These are phyloP conservation scores for Saccharomycopsis schoenii DNA, from an alignment of 805 yeast species.

Conservation along the genomic window DNA sequence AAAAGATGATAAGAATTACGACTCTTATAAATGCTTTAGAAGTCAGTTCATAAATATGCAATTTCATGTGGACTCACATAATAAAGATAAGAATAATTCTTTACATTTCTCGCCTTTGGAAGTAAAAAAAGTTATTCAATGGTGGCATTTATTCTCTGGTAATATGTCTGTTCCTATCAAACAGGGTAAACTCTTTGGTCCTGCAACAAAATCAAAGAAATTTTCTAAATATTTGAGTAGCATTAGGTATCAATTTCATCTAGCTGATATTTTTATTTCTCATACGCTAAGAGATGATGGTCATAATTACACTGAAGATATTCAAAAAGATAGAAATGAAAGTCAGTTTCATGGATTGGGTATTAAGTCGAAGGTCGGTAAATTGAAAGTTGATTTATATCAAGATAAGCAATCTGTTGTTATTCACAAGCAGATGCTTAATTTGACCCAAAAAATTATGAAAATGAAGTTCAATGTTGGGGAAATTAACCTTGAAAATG, in stretches of 20 bases:
- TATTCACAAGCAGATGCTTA: slow-evolving; percentile 37
- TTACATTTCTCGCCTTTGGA: slow-evolving; percentile 68
- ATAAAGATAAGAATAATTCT: slow-evolving; percentile 40
- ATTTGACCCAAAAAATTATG: slow-evolving; percentile 36
- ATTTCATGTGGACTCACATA: slow-evolving; percentile 32
- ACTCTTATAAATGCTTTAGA: slow-evolving; percentile 72
- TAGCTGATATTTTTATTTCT: slow-evolving; percentile 64
- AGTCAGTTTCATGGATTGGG: slow-evolving; percentile 45
- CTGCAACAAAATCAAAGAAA: slow-evolving; percentile 44
- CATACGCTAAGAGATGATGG: slow-evolving; percentile 50
- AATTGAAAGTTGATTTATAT: slow-evolving; percentile 56
- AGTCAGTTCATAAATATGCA: slow-evolving; percentile 76
- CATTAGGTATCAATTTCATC: slow-evolving; percentile 65
- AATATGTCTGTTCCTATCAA: slow-evolving; percentile 68
- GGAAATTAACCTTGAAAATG: slow-evolving; percentile 42
- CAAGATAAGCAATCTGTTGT: slow-evolving; percentile 43
- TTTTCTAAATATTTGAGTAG: slow-evolving; percentile 69
- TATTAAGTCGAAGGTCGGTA: slow-evolving; percentile 47
- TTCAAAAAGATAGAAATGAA: slow-evolving; percentile 21
- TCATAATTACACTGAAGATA: neutral
- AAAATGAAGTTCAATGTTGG: slow-evolving; percentile 58
- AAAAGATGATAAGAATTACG: slow-evolving; percentile 36
- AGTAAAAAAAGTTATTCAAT: slow-evolving; percentile 56
- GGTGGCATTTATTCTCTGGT: slow-evolving; percentile 87
- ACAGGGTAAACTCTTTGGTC: slow-evolving; percentile 61